Evolutionary conservation across 2,329 filamentous ascomycete species (phyloP), one percentile per base, ranked within the genome.

Genomic region (Intubia oerlemansii): DNA sequence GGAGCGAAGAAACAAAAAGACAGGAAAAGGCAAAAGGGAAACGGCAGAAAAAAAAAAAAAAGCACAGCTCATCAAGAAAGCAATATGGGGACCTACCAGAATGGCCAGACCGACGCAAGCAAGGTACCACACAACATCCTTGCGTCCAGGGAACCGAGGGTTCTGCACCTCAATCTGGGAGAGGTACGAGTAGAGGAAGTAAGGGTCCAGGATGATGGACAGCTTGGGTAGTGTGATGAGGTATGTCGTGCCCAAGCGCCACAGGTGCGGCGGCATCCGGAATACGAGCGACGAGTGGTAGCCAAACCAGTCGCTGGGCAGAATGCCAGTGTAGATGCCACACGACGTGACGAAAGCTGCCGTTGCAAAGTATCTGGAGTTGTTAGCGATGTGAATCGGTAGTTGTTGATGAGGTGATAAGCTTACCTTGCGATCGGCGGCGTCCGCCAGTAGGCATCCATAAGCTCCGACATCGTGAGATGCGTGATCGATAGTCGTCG

Each of bases 71-170:
- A 17, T 2, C 19, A 14, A 17, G 10, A 30, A 7, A 23, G 21
- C 5, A 17, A 8, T 10, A 18, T n/a, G n/a, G n/a, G 5, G 40
- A 57, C 82, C 70, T 80, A 92, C 82, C 57, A 81, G 46, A 38
- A 88, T 85, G 43, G 74, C 53, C 29, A 53, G 52, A 40, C 64
- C 59, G 41, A 84, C 62, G 46, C 88, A 88, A 34, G 72, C 51
- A 41, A 90, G 53, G 47, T 90, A 92, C 53, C 72, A 72, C 36
- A 88, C 59, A 41, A 88, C 66, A 46, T 88, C 77, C 44, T 80
- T 82, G 33, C 76, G 76, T 39, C 65, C 61, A 24, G 59, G 53
- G 47, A 92, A 85, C 34, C 78, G 69, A 30, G 72, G 53, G 36
- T 75, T 77, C 38, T 63, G 61, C 24, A 52, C 62, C 56, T 92